Base-by-base conservation (phyloP, 139 green algal species). In the Chlamydomonas sp. region DNA sequence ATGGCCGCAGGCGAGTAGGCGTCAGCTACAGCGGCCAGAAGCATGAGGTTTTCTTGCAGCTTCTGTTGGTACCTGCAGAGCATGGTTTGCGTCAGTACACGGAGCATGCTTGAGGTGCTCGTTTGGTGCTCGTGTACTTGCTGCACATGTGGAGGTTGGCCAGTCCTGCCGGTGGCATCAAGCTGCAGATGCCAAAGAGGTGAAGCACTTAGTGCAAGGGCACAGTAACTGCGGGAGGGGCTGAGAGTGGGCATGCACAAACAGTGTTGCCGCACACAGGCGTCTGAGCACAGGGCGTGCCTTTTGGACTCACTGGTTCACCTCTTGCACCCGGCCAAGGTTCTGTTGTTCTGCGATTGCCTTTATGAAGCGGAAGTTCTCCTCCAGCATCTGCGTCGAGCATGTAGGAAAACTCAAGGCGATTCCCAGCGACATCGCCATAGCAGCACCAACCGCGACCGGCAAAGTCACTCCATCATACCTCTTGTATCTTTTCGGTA, bases 301-400 rank as follows among this genome's bases (percentile, higher is more conserved):
- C 16, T 76, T 20, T 14, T 16, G 1, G 5, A 92, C 89, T 78
- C 17, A 93, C 90, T 93, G 72, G n/a, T 90, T 81, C 49, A 91
- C 86, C 6, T 91, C 85, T 15, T 86, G 77, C 64, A 90, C 7
- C 10, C 90, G 83, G 12, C 90, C 90, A 16, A 93, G 77, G 84
- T 93, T 93, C 31, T 93, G 90, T 75, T 88, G 80, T 63, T 93
- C 90, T 0, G 90, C 87, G 14, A 93, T 91, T 0, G 90, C 84
- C 77, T 91, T 91, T 49, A 93, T 93, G 74, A 79, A 93, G 18
- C 72, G 73, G 63, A 90, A 93, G 63, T 93, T 93, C 31, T 93
- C 90, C 75, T 93, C 90, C 69, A 93, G 80, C 84, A 93, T 84
- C 90, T 93, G 87, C 71, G 49, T 2, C 6, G 62, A 20, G 17